Percentiles rank a stretch among this genome's conserved stretches.
phyloP scores from a whole-genome alignment of 768 basidiomycete species.

The Boletus sp. region DNA sequence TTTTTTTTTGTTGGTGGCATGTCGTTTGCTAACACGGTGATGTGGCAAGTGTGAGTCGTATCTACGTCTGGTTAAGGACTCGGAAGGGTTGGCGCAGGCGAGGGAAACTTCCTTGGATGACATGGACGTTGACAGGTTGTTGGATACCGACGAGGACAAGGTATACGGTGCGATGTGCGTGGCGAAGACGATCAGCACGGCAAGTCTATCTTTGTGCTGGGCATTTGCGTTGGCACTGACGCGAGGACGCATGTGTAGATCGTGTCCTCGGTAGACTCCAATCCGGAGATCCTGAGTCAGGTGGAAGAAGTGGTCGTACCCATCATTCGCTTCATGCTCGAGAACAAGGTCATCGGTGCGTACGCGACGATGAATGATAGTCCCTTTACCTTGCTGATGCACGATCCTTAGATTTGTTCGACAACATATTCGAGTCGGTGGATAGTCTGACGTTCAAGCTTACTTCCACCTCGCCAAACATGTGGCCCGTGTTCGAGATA shows the following conservation, averaged over 20 bases:
- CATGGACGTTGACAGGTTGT: slow-evolving; percentile 54
- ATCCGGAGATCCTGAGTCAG: slow-evolving; percentile 71
- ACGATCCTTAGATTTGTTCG: slow-evolving; percentile 65
- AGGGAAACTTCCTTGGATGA: slow-evolving; percentile 49
- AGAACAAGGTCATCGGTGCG: slow-evolving; percentile 74
- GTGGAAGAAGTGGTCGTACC: slow-evolving; percentile 82
- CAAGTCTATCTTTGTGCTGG: slow-evolving; percentile 32
- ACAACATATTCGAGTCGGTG: slow-evolving; percentile 83
- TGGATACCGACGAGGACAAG: slow-evolving; percentile 79
- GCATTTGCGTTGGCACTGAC: not conserved
- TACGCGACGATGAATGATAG: not conserved
- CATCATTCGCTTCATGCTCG: slow-evolving; percentile 71
- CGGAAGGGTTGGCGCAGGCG: slow-evolving; percentile 45
- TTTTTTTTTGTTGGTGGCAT: not conserved
- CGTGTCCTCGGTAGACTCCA: slow-evolving; percentile 68
- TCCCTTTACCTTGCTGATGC: not conserved
- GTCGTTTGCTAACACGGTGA: not conserved
- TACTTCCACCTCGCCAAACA: slow-evolving; percentile 67
- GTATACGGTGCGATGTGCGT: slow-evolving; percentile 85
- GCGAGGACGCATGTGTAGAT: slow-evolving; percentile 46
- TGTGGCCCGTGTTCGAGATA: slow-evolving; percentile 87
- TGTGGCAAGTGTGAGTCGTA: slow-evolving; percentile 60
- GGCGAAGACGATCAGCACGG: slow-evolving; percentile 80
- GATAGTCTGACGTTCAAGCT: slow-evolving; percentile 85
- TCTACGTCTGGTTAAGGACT: slow-evolving; percentile 81